Conservation (phyloP, 495 filamentous ascomycete species). For the Talaromyces thailandensis region DNA sequence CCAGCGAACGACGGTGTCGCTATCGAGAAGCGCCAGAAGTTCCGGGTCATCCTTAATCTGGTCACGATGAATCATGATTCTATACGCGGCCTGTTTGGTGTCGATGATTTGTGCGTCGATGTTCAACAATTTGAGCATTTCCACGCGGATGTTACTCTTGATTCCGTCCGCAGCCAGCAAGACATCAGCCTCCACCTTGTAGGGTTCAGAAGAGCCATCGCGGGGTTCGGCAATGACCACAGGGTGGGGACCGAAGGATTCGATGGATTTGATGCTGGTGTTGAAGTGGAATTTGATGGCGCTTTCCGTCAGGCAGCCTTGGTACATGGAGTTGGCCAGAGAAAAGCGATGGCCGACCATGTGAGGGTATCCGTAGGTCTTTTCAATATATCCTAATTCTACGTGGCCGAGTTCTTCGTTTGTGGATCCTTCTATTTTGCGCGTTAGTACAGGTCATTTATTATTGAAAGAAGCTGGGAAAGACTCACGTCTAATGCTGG, state of each 20-base stretch:
- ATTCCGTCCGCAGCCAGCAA: conserved; percentile 68
- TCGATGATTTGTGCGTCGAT: conserved; percentile 53
- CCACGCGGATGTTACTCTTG: conserved; percentile 53
- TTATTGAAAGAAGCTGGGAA: background rate
- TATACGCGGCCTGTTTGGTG: conserved; percentile 73
- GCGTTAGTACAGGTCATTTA: background rate
- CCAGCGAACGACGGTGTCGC: conserved; percentile 64
- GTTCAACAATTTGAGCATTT: conserved; percentile 50
- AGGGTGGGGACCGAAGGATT: conserved; percentile 45
- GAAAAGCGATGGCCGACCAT: conserved; percentile 71
- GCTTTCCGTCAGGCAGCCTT: conserved; percentile 53
- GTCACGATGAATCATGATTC: conserved; percentile 66
- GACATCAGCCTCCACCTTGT: conserved; percentile 53
- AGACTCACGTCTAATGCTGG: conserved; percentile 40
- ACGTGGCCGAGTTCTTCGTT: conserved; percentile 62
- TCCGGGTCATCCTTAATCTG: conserved; percentile 60
- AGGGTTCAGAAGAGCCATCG: conserved; percentile 37
- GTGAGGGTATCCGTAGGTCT: conserved; percentile 64
- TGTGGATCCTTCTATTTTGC: conserved; percentile 51
- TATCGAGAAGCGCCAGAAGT: conserved; percentile 56
- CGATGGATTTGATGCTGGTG: conserved; percentile 41
- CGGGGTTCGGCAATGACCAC: conserved; percentile 49
- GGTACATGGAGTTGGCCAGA: conserved; percentile 59
- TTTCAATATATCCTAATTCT: conserved; percentile 53
- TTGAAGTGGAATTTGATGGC: conserved; percentile 65